phyloP scores from a whole-genome alignment of 2,329 filamentous ascomycete species.

The Botryotinia globosa region DNA sequence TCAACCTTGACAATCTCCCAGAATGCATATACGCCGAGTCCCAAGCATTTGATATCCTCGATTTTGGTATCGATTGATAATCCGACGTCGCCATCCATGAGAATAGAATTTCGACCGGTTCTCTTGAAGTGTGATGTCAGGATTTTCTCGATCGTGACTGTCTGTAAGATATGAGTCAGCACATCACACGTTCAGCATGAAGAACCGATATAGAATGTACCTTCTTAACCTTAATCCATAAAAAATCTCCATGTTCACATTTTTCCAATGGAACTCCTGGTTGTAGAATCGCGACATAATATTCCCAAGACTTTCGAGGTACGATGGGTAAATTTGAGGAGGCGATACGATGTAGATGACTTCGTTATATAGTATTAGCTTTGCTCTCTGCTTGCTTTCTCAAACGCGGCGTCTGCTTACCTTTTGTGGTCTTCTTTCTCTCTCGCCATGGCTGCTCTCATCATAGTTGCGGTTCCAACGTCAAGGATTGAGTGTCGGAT shows the following conservation, averaged over 20 bases:
- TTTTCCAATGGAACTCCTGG: not conserved
- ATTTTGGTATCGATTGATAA: not conserved
- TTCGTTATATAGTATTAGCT: not conserved
- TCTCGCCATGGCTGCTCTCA: not conserved
- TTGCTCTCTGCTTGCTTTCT: not conserved
- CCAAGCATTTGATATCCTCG: not conserved
- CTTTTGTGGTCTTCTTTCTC: not conserved
- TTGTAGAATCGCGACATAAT: conserved; percentile 4
- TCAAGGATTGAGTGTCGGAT: not conserved
- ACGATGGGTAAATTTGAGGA: not conserved
- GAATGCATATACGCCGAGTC: not conserved
- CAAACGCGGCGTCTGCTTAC: not conserved
- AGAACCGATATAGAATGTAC: not conserved
- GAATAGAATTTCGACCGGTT: not conserved
- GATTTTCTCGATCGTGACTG: not conserved
- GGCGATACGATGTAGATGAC: conserved; percentile 3
- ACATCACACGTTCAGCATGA: no score
- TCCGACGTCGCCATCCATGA: not conserved
- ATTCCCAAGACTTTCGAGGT: conserved; percentile 8
- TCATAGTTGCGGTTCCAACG: not conserved
- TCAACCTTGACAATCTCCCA: conserved; percentile 9
- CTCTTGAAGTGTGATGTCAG: not conserved
- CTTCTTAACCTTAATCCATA: not conserved
- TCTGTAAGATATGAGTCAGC: not conserved
- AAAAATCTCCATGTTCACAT: conserved; percentile 3